Percentiles rank a stretch among this genome's conserved stretches.
phyloP scores from a whole-genome alignment of 2,329 filamentous ascomycete genomes.

The Penicillium sp. region DNA sequence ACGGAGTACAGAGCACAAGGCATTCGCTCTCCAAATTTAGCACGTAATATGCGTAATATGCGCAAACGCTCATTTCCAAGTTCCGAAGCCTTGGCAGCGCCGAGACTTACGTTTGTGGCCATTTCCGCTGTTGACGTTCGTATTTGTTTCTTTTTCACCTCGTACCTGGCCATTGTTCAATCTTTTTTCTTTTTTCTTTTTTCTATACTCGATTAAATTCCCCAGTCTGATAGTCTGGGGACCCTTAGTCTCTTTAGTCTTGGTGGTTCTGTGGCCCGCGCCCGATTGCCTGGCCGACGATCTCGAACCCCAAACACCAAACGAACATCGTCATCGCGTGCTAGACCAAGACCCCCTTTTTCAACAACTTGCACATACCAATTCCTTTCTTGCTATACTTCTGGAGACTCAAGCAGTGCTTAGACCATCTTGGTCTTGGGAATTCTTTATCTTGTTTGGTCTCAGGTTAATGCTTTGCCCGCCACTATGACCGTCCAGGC shows the following conservation, averaged over 20 bases:
- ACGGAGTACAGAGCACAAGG: no score
- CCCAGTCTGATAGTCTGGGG: not conserved
- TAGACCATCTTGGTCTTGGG: not conserved
- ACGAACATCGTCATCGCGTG: constrained; percentile 14
- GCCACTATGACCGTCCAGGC: constrained; percentile 33
- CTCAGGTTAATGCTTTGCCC: constrained; percentile 23
- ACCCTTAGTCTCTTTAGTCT: not conserved
- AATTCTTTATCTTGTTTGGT: not conserved
- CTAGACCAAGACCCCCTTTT: constrained; percentile 6
- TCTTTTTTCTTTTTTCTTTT: not conserved
- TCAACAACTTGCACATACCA: not conserved
- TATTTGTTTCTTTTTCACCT: not conserved
- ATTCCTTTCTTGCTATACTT: no score
- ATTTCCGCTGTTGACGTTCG: not conserved
- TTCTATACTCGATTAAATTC: not conserved
- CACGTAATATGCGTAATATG: not conserved
- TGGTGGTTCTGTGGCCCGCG: not conserved
- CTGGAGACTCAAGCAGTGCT: not conserved
- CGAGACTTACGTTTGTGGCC: not conserved
- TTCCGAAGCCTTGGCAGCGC: not conserved
- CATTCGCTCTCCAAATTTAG: no score
- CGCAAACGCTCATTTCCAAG: not conserved
- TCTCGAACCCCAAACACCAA: constrained; percentile 10
- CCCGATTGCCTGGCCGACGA: constrained; percentile 25
- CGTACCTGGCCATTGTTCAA: not conserved